Conservation (phyloP, 108 stramenopile genomes). For the Aureococcus anophagefferens region DNA sequence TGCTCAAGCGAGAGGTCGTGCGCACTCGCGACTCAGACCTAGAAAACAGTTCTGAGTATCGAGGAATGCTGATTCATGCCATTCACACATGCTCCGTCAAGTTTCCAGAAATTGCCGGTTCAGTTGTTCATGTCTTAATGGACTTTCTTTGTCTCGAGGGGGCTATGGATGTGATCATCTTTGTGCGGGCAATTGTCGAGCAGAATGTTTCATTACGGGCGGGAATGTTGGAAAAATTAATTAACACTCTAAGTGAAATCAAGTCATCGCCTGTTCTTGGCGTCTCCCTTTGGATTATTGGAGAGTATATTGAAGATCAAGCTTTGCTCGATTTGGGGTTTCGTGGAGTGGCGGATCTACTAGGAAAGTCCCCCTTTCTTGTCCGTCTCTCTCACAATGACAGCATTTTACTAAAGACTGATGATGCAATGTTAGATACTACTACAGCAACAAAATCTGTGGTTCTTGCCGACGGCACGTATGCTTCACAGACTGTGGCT, state of each 20-base stretch:
- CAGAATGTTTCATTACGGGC: slow-evolving; percentile 79
- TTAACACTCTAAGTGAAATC: slow-evolving; percentile 71
- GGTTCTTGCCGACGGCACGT: slow-evolving; percentile 95
- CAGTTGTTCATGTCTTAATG: slow-evolving; percentile 87
- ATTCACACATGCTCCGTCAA: slow-evolving; percentile 91
- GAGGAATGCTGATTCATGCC: slow-evolving; percentile 80
- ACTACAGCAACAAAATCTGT: slow-evolving; percentile 83
- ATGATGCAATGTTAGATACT: too few species aligned
- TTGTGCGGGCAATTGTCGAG: slow-evolving; percentile 92
- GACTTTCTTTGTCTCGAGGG: slow-evolving; percentile 81
- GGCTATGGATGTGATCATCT: slow-evolving; percentile 85
- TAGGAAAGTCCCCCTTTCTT: slow-evolving; percentile 53
- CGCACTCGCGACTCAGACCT: slow-evolving; percentile 72
- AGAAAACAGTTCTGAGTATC: slow-evolving; percentile 79
- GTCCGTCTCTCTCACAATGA: too few species aligned
- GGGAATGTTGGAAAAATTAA: slow-evolving; percentile 74
- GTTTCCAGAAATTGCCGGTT: slow-evolving; percentile 85
- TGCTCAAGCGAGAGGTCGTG: slow-evolving; percentile 89
- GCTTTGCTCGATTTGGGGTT: slow-evolving; percentile 20
- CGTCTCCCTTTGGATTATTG: slow-evolving; percentile 95
- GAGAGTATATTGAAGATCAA: slow-evolving; percentile 75
- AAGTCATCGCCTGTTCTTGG: slow-evolving; percentile 73
- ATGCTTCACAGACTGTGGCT: slow-evolving; percentile 85
- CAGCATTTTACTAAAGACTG: too few species aligned
- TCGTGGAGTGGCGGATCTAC: slow-evolving; percentile 43